These are phyloP conservation scores for Gnomoniopsis smithogilvyi DNA, from an alignment of 2,329 filamentous ascomycete species.

Conservation along the genomic window DNA sequence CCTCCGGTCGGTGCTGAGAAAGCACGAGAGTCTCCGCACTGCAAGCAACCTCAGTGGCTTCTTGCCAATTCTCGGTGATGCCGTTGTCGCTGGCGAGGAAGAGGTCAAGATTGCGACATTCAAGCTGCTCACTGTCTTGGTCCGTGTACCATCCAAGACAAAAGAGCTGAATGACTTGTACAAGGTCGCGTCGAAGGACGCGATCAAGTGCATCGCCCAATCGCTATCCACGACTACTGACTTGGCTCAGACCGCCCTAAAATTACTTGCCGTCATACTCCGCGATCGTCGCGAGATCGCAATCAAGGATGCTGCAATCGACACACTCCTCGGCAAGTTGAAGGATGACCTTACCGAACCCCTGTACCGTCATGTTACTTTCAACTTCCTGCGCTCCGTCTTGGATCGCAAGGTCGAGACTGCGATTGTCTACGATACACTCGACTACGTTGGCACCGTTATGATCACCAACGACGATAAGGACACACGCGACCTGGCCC, in stretches of 20 bases:
- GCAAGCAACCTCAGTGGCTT: constrained; percentile 79
- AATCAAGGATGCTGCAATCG: constrained; percentile 77
- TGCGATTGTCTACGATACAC: constrained; percentile 82
- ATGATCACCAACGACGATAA: constrained; percentile 97
- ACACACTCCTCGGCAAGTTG: constrained; percentile 76
- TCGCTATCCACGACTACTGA: constrained; percentile 79
- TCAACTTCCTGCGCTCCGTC: constrained; percentile 88
- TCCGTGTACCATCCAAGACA: constrained; percentile 76
- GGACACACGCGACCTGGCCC: constrained; percentile 79
- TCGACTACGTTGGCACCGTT: constrained; percentile 83
- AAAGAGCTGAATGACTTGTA: constrained; percentile 62
- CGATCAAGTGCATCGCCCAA: constrained; percentile 74
- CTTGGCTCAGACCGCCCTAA: constrained; percentile 81
- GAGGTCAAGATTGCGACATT: constrained; percentile 90
- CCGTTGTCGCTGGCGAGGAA: constrained; percentile 78
- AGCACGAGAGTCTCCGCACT: constrained; percentile 77
- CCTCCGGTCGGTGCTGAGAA: constrained; percentile 79
- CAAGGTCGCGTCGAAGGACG: constrained; percentile 80
- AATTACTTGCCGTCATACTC: constrained; percentile 80
- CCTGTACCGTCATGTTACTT: constrained; percentile 86
- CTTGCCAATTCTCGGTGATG: constrained; percentile 83
- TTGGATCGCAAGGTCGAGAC: constrained; percentile 83
- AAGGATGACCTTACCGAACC: constrained; percentile 90
- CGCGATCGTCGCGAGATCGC: constrained; percentile 73
- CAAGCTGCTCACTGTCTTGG: constrained; percentile 77